phyloP scores from a whole-genome alignment of 1,284 basidiomycete genomes.

The Pterulicium gracile region DNA sequence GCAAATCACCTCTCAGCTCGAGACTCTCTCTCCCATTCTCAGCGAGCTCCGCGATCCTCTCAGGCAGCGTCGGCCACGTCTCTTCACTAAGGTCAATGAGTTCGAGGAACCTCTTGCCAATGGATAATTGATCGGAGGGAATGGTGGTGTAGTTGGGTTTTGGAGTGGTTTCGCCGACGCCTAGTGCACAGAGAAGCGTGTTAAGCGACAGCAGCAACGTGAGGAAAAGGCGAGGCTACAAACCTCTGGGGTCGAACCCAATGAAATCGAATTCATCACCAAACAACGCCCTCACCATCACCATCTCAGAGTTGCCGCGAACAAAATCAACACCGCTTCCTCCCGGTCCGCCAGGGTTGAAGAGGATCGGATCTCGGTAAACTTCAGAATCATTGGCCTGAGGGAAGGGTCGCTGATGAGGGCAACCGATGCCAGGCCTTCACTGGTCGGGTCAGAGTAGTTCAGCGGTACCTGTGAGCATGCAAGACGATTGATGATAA shows the following conservation, averaged over 20 bases:
- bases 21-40: neutral
- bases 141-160: neutral
- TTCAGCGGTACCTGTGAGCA: slow-evolving; percentile 32
- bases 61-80: neutral
- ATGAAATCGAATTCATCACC: neutral
- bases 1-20: neutral
- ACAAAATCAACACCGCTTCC: neutral
- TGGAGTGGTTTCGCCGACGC: neutral
- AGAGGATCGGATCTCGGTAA: slow-evolving; percentile 1
- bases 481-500: too few species aligned
- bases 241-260: slow-evolving; percentile 3
- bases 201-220: neutral
- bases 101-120: neutral
- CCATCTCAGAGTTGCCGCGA: neutral
- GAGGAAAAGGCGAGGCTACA: too few species aligned
- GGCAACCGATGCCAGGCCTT: slow-evolving; percentile 24
- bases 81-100: too few species aligned
- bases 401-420: slow-evolving; percentile 20
- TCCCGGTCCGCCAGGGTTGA: slow-evolving; percentile 2
- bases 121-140: neutral
- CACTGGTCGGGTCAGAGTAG: slow-evolving; percentile 20
- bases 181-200: neutral
- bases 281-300: neutral
- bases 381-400: slow-evolving; percentile 7
- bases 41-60: neutral